Base-by-base conservation (phyloP, 2,329 filamentous ascomycete genomes). In the Trichoderma sp. region DNA sequence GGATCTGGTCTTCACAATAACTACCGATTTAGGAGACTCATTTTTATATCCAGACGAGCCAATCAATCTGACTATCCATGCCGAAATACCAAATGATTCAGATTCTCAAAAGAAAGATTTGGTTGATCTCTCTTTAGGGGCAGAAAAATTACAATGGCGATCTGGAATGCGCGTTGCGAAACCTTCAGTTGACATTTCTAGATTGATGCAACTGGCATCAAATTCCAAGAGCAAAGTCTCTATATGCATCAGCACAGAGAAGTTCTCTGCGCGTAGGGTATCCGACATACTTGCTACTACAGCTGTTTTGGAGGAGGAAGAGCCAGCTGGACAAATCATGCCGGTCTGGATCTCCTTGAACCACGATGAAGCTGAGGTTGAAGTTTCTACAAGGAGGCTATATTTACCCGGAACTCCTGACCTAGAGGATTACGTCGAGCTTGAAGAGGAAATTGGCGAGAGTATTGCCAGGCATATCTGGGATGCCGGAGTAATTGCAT, bases 391-490 rank as follows among this genome's bases (percentile, higher is more conserved):
- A 46, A 74, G 79, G 18, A 76, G 75, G 26, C 66, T 82, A 0
- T 70, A 73, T 8, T 59, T 79, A 39, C 75, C 73, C 6, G 74
- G 73, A 1, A 70, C 70, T 1, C 34, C 71, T 1, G 73, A 73
- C 10, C 71, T 71, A 18, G 56, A 75, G 2, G 72, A 75, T 0
- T 72, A 71, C 11, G 70, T 86, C 8, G 79, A 82, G 32, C 76
- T 88, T 5, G 83, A 85, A 65, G 87, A 89, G 70, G 85, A 87
- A 64, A 82, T 88, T 11, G 86, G 85, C 16, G 86, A 88, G 76
- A 87, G 85, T 73, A 88, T 89, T 66, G 86, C 86, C 0, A 82
- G 86, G 3, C 86, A 88, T 70, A 79, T 88, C 6, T 89, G 86
- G 86, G 86, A 89, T 64, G 86, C 82, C 1, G 86, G 86, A 0